phyloP scores from a whole-genome alignment of 2,329 filamentous ascomycete genomes.

The Teratosphaeria pseudoeucalypti region DNA sequence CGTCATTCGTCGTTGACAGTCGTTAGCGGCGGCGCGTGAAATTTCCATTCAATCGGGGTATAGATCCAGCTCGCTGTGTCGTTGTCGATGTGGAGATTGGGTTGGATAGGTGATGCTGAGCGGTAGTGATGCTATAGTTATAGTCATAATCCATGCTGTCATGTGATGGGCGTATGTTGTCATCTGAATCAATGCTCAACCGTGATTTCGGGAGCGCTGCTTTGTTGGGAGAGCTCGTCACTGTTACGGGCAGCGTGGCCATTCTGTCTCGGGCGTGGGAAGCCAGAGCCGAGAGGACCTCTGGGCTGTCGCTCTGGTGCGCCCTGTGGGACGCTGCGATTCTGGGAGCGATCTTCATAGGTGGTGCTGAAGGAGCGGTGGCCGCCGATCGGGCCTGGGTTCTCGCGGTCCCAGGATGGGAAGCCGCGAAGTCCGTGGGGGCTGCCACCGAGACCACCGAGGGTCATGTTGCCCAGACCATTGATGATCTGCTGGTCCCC shows the following conservation, averaged over 20 bases:
- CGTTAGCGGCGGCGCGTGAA: neutral
- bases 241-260: constrained; percentile 52
- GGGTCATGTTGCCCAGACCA: constrained; percentile 50
- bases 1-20: constrained; percentile 7
- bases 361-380: constrained; percentile 51
- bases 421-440: constrained; percentile 50
- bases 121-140: neutral
- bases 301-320: constrained; percentile 52
- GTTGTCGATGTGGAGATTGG: neutral
- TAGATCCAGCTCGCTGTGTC: constrained; percentile 3
- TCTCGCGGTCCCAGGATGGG: constrained; percentile 50
- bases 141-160: neutral
- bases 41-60: neutral
- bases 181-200: constrained; percentile 44
- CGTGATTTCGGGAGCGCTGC: constrained; percentile 50
- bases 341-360: constrained; percentile 46
- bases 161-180: neutral
- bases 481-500: constrained; percentile 45
- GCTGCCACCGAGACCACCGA: constrained; percentile 45
- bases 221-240: constrained; percentile 52
- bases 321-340: constrained; percentile 28
- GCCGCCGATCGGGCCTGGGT: constrained; percentile 52
- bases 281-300: constrained; percentile 50
- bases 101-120: neutral
- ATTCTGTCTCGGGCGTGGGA: constrained; percentile 46